Conservation (phyloP, 352 stramenopile species). For the Pythium plurisporium region DNA sequence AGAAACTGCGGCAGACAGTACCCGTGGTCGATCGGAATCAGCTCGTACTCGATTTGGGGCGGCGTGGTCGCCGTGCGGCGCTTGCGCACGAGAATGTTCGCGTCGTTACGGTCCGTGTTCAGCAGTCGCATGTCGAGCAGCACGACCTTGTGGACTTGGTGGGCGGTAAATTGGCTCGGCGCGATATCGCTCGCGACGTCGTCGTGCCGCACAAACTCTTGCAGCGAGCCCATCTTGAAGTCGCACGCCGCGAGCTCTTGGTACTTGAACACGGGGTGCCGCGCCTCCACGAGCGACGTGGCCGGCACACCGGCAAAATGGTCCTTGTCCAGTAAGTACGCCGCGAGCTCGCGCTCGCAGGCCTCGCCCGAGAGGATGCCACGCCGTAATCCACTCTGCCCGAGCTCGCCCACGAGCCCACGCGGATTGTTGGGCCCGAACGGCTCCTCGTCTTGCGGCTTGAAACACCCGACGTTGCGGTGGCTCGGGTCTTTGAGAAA, state of each 20-base stretch:
- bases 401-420: constrained; percentile 82
- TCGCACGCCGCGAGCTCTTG: constrained; percentile 38
- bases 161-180: constrained; percentile 81
- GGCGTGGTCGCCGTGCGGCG: constrained; percentile 45
- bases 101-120: constrained; percentile 97
- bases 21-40: constrained; percentile 99
- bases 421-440: constrained; percentile 97
- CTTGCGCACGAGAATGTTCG: constrained; percentile 95
- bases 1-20: constrained; percentile 95
- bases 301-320: constrained; percentile 81
- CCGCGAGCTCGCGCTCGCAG: constrained; percentile 95
- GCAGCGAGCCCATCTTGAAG: constrained; percentile 96
- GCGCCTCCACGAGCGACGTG: constrained; percentile 73
- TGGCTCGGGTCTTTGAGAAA: constrained; percentile 95
- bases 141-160: constrained; percentile 98
- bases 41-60: constrained; percentile 71
- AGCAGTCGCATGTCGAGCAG: constrained; percentile 97
- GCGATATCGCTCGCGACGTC: constrained; percentile 94
- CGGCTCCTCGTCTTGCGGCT: constrained; percentile 98
- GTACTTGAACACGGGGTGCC: constrained; percentile 80
- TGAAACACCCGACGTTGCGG: constrained; percentile 95
- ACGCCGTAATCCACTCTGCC: constrained; percentile 80
- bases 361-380: constrained; percentile 95
- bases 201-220: constrained; percentile 95
- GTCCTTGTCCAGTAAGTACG: constrained; percentile 93